A percentile compares a stretch with the other conserved stretches of the same genome.
phyloP scores from a whole-genome alignment of 1,284 basidiomycete species.

The Pyrrhoderma lamaoense region DNA sequence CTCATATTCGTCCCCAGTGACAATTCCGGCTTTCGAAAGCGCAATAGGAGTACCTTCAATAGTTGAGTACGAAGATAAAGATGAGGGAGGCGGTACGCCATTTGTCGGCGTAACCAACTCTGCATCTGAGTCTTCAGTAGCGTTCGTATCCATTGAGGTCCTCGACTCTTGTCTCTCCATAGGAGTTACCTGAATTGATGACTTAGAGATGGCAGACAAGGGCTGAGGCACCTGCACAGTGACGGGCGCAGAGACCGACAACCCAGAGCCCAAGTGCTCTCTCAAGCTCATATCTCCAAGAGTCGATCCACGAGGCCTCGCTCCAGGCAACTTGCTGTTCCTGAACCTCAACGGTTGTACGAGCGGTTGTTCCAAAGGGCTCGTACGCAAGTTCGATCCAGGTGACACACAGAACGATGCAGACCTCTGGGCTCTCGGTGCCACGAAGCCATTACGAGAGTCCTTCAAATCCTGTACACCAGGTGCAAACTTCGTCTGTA shows the following conservation, averaged over 20 bases:
- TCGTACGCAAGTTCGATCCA: neutral
- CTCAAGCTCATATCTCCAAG: neutral
- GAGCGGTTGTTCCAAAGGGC: neutral
- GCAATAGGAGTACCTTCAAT: neutral
- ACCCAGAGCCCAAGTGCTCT: neutral
- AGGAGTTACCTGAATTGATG: no score
- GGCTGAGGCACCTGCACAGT: neutral
- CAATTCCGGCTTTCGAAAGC: neutral
- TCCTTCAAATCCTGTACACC: no score
- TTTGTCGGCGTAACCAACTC: constrained; percentile 2
- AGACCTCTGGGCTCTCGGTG: constrained; percentile 2
- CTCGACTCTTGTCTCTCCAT: no score
- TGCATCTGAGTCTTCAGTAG: constrained; percentile 2
- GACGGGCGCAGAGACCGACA: neutral
- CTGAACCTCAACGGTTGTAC: constrained; percentile 12
- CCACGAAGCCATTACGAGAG: no score
- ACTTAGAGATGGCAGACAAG: no score
- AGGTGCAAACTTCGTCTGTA: constrained; percentile 1
- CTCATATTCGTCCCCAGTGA: neutral
- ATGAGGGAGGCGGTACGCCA: neutral
- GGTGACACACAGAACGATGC: constrained; percentile 5
- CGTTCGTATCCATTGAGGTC: neutral
- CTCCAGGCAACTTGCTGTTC: constrained; percentile 2
- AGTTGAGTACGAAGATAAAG: neutral
- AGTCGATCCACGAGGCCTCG: constrained; percentile 1